Evolutionary conservation across 176 grass and related monocot genomes (phyloP).

Genomic region (Canna indica): DNA sequence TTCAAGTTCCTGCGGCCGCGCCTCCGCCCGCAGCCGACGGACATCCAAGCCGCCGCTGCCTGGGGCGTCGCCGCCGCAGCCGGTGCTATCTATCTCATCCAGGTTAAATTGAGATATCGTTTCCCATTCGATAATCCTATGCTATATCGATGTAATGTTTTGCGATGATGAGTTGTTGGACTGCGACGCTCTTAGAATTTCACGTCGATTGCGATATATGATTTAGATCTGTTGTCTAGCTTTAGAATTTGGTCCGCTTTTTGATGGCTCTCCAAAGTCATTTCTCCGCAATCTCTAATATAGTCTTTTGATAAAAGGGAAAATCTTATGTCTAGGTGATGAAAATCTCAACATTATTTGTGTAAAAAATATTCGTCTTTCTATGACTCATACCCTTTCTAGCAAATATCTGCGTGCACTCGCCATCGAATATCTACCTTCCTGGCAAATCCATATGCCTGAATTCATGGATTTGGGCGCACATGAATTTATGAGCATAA

Average conservation of each 20-base stretch:
- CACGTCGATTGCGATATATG: not conserved
- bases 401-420: too few relatives aligned
- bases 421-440: too few relatives aligned
- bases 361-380: too few relatives aligned
- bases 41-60: slow-evolving; percentile 17
- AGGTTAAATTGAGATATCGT: slow-evolving; percentile 6
- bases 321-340: too few relatives aligned
- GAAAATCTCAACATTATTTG: too few relatives aligned
- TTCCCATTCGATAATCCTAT: not conserved
- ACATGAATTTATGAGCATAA: too few relatives aligned
- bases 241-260: not conserved
- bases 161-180: not conserved
- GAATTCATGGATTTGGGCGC: too few relatives aligned
- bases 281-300: not conserved
- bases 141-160: not conserved
- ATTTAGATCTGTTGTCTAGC: not conserved
- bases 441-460: too few relatives aligned
- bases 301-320: too few relatives aligned
- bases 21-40: slow-evolving; percentile 21
- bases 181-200: not conserved
- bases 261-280: not conserved
- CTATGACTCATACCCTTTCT: too few relatives aligned
- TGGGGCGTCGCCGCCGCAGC: slow-evolving; percentile 30
- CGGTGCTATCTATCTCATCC: slow-evolving; percentile 36
- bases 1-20: slow-evolving; percentile 30